Conservation (phyloP, 495 filamentous ascomycete genomes). For the Podospora appendiculata region DNA sequence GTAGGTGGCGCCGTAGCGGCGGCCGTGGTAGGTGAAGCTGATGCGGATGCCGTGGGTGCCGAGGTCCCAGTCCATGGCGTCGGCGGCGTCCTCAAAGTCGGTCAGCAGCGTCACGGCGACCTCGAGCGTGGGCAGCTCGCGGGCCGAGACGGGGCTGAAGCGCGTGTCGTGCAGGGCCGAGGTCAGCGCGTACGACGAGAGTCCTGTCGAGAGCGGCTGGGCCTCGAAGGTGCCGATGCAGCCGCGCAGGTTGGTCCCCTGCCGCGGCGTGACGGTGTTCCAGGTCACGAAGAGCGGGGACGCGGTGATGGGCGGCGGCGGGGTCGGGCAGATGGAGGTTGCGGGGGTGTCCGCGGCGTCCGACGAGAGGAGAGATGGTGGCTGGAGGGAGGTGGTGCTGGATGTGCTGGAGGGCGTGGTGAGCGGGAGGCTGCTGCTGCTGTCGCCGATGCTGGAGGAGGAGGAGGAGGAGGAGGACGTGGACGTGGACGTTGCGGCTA, state of each 20-base stretch:
- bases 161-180: constrained; percentile 85
- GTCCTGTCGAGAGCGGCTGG: constrained; percentile 62
- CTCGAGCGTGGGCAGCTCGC: constrained; percentile 61
- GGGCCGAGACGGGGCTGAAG: constrained; percentile 63
- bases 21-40: constrained; percentile 59
- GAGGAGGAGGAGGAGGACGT: constrained; percentile 9
- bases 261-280: constrained; percentile 60
- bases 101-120: constrained; percentile 68
- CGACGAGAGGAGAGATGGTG: constrained; percentile 7
- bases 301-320: constrained; percentile 20
- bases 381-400: constrained; percentile 17
- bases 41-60: constrained; percentile 80
- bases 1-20: constrained; percentile 74
- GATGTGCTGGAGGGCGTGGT: constrained; percentile 14
- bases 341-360: constrained; percentile 20
- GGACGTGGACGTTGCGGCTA: constrained; percentile 23
- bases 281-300: constrained; percentile 90
- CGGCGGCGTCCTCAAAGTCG: constrained; percentile 62
- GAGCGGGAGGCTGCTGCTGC: too few species aligned
- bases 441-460: constrained; percentile 7
- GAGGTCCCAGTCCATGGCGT: constrained; percentile 77
- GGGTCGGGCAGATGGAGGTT: constrained; percentile 25
- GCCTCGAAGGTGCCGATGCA: constrained; percentile 95
- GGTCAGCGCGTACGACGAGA: constrained; percentile 77
- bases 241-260: constrained; percentile 64